These are phyloP conservation scores for Solanum corneliomulleri DNA, from an alignment of 257 asterid species.

Conservation along the genomic window DNA sequence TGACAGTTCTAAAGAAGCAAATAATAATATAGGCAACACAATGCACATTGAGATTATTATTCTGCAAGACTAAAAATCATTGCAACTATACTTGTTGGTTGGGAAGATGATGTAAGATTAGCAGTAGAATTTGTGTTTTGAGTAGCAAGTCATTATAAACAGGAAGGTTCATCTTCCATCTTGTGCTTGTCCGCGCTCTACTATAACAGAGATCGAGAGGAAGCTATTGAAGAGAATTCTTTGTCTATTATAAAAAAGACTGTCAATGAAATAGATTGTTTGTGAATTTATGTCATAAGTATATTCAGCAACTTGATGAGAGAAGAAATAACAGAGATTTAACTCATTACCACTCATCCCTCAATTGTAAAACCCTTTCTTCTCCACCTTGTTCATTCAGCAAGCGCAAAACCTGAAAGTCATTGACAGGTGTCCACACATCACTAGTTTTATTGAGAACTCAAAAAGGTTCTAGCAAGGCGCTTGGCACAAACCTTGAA, in stretches of 20 bases:
- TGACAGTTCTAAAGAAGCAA: background rate
- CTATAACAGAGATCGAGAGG: background rate
- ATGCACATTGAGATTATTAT: background rate
- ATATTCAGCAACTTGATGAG: background rate
- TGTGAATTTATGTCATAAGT: background rate
- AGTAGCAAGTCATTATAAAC: background rate
- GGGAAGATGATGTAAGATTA: background rate
- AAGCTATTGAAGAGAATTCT: background rate
- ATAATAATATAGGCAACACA: background rate
- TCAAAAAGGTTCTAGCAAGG: slow-evolving; percentile 7
- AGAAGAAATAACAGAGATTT: background rate
- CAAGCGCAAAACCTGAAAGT: slow-evolving; percentile 60
- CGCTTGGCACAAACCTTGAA: slow-evolving; percentile 47
- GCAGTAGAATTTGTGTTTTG: background rate
- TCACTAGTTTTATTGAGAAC: slow-evolving; percentile 3
- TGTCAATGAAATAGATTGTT: background rate
- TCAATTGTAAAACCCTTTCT: slow-evolving; percentile 58
- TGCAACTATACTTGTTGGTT: background rate
- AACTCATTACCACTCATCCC: slow-evolving; percentile 79
- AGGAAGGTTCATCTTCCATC: background rate
- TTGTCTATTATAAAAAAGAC: background rate
- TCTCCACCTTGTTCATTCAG: slow-evolving; percentile 81
- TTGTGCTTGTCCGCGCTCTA: background rate
- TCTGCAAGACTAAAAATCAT: background rate
- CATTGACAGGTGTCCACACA: background rate